These are phyloP conservation scores for Fistulifera pelliculosa DNA, from an alignment of 108 stramenopile genomes.

Conservation along the genomic window DNA sequence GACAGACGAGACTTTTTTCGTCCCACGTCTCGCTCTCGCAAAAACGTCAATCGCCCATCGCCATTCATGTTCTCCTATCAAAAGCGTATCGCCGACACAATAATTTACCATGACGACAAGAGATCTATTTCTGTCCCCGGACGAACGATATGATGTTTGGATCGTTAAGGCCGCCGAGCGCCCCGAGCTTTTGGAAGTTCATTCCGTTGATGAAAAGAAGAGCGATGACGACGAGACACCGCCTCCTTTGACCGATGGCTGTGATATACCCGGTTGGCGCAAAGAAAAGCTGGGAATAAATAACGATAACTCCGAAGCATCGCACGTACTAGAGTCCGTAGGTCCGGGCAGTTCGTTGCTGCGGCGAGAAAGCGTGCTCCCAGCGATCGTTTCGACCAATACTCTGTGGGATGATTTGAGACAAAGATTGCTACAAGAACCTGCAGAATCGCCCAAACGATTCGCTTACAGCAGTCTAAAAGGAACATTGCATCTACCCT, in stretches of 20 bases:
- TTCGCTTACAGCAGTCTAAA: conserved; percentile 5
- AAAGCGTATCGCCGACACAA: no score
- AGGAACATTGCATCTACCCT: conserved; percentile 20
- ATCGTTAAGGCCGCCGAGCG: conserved; percentile 68
- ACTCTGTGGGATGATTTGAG: conserved; percentile 31
- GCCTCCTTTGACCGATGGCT: conserved; percentile 63
- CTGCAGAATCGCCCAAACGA: conserved; percentile 16
- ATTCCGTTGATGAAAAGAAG: conserved; percentile 3
- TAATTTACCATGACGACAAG: not conserved
- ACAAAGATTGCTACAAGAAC: conserved; percentile 18
- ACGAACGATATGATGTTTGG: conserved; percentile 69
- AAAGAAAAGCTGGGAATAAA: conserved; percentile 25
- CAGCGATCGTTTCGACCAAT: conserved; percentile 21
- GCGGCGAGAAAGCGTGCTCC: conserved; percentile 49
- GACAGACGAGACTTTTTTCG: no score
- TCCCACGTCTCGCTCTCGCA: no score
- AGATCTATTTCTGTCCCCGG: conserved; percentile 27
- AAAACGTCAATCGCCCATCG: no score
- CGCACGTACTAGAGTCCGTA: conserved; percentile 29
- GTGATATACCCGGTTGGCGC: conserved; percentile 72
- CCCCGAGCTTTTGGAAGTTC: conserved; percentile 46
- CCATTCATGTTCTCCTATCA: no score
- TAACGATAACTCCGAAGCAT: conserved; percentile 11
- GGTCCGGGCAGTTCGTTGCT: conserved; percentile 53
- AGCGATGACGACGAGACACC: conserved; percentile 8